phyloP scores from a whole-genome alignment of 495 filamentous ascomycete species.

The Penicillium paradoxum region DNA sequence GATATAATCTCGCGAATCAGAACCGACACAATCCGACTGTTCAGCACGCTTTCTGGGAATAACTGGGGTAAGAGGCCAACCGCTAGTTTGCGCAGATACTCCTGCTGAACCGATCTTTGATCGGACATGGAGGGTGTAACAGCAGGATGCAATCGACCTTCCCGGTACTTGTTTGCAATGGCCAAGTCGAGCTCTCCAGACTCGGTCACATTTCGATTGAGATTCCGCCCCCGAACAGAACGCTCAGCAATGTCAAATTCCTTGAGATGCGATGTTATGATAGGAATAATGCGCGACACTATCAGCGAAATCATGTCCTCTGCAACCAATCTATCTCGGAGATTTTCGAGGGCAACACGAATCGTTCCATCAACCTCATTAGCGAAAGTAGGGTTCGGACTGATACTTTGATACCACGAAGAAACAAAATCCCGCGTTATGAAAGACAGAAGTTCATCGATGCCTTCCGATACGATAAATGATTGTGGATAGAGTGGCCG shows the following conservation, averaged over 20 bases:
- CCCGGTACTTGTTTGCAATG: conserved; percentile 85
- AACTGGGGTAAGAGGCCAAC: conserved; percentile 67
- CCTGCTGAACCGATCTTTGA: conserved; percentile 76
- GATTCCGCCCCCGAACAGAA: conserved; percentile 74
- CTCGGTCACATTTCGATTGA: conserved; percentile 88
- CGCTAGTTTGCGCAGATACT: conserved; percentile 71
- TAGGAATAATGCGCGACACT: conserved; percentile 76
- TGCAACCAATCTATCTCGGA: conserved; percentile 63
- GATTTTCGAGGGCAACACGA: conserved; percentile 63
- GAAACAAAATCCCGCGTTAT: conserved; percentile 80
- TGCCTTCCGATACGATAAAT: conserved; percentile 68
- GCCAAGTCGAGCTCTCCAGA: conserved; percentile 93
- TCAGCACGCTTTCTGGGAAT: conserved; percentile 66
- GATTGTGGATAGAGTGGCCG: conserved; percentile 71
- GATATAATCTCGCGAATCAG: conserved; percentile 79
- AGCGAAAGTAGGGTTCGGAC: conserved; percentile 67
- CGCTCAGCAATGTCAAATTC: conserved; percentile 90
- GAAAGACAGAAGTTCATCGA: conserved; percentile 74
- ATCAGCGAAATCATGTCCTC: conserved; percentile 77
- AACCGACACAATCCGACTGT: conserved; percentile 72
- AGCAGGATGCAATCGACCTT: conserved; percentile 85
- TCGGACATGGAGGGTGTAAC: conserved; percentile 78
- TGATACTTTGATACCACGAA: conserved; percentile 87
- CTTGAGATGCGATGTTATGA: conserved; percentile 85
- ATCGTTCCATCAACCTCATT: conserved; percentile 81